Evolutionary conservation across 2,329 filamentous ascomycete species (phyloP).

Genomic region (Elsinoe necatrix): DNA sequence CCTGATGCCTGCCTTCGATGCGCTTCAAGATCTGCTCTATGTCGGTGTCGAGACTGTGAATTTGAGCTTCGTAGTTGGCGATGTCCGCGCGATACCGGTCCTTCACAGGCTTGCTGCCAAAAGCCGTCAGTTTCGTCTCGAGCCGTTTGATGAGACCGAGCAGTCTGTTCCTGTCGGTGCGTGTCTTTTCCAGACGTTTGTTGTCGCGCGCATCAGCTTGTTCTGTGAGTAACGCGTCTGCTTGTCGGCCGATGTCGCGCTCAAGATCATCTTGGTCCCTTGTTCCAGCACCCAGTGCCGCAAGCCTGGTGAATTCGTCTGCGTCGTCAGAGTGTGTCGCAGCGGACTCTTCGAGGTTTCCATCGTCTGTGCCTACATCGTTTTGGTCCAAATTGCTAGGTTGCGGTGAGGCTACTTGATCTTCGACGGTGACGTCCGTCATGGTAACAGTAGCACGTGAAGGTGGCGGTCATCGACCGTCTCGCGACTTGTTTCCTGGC

Average conservation of each 20-base stretch:
- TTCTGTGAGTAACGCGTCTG: constrained; percentile 51
- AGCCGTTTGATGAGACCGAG: constrained; percentile 56
- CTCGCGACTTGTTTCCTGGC: too few species aligned
- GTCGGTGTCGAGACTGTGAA: constrained; percentile 60
- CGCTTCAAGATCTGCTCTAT: constrained; percentile 71
- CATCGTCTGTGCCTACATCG: not conserved
- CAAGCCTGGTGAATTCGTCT: constrained; percentile 36
- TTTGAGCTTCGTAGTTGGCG: constrained; percentile 54
- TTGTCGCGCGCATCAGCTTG: constrained; percentile 57
- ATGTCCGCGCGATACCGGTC: constrained; percentile 58
- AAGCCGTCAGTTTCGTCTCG: constrained; percentile 48
- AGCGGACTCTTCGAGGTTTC: not conserved
- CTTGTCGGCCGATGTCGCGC: constrained; percentile 66
- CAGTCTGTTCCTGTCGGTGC: constrained; percentile 48
- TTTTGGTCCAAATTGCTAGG: not conserved
- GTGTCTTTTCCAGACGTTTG: constrained; percentile 53
- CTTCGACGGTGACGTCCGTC: not conserved
- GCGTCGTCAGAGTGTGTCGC: constrained; percentile 24
- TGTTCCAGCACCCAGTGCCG: constrained; percentile 39
- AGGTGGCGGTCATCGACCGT: too few species aligned
- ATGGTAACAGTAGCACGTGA: not conserved
- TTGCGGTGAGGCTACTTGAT: not conserved
- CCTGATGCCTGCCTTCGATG: constrained; percentile 64
- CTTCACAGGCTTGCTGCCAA: constrained; percentile 47
- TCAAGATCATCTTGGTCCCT: constrained; percentile 86